phyloP scores from a whole-genome alignment of 169 alveolate genomes.

The Plasmodium fragile region DNA sequence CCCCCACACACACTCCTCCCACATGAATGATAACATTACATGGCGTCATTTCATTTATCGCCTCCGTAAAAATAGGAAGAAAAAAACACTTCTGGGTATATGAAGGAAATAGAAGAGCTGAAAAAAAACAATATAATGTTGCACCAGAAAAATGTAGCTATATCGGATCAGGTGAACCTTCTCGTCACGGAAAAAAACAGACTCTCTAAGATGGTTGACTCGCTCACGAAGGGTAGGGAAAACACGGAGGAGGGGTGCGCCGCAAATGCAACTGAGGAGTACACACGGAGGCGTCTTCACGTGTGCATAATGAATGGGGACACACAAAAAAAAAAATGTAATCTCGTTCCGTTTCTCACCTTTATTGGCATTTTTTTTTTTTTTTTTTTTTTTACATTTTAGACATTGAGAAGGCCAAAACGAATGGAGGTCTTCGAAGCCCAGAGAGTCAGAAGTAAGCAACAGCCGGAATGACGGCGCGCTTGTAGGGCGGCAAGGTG shows the following conservation, averaged over 20 bases:
- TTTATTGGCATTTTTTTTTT: background rate
- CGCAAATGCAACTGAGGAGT: background rate
- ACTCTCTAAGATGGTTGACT: slow-evolving; percentile 52
- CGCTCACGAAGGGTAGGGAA: slow-evolving; percentile 53
- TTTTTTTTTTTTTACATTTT: no score
- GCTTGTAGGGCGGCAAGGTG: background rate
- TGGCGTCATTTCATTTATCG: background rate
- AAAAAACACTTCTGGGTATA: background rate
- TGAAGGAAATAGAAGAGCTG: slow-evolving; percentile 47
- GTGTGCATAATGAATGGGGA: background rate
- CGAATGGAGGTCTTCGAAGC: slow-evolving; percentile 6
- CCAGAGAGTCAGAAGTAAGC: slow-evolving; percentile 1
- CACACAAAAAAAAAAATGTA: background rate
- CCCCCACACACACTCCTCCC: background rate
- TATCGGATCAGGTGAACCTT: slow-evolving; percentile 37
- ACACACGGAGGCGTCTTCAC: background rate
- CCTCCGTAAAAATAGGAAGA: slow-evolving; percentile 24
- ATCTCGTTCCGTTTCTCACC: background rate
- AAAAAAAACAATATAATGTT: slow-evolving; percentile 11
- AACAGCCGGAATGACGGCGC: background rate
- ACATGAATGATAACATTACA: background rate
- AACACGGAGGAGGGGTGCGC: background rate
- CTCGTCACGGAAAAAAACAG: slow-evolving; percentile 63
- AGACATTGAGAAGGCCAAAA: slow-evolving; percentile 65
- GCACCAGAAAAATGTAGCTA: slow-evolving; percentile 26